Evolutionary conservation across 2,329 filamentous ascomycete genomes (phyloP).

Genomic region (Zarea fungicola): DNA sequence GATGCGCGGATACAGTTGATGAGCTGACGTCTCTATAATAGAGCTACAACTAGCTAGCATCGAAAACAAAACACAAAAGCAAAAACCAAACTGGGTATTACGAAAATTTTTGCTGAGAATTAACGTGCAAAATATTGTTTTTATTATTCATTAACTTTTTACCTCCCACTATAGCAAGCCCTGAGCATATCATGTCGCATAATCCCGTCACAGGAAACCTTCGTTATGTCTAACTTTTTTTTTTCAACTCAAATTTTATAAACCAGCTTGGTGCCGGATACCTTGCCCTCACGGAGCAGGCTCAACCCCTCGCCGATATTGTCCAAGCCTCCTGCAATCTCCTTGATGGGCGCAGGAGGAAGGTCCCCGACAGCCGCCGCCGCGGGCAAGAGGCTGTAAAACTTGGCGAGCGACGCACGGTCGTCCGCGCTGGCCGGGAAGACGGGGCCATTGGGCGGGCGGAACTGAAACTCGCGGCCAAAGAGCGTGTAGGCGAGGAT

Average conservation of each 20-base stretch:
- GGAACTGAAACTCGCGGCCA: conserved; percentile 21
- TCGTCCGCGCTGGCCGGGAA: conserved; percentile 23
- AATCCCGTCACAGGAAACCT: too few relatives aligned
- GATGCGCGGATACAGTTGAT: too few relatives aligned
- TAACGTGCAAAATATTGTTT: too few relatives aligned
- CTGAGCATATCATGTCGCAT: too few relatives aligned
- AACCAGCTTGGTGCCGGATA: conserved; percentile 20
- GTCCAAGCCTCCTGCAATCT: conserved; percentile 17
- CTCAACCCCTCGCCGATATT: conserved; percentile 16
- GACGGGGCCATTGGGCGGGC: conserved; percentile 24
- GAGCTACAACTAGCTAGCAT: too few relatives aligned
- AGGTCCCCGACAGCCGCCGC: conserved; percentile 14
- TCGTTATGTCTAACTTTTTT: too few relatives aligned
- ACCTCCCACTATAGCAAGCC: too few relatives aligned
- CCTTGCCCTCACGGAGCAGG: conserved; percentile 18
- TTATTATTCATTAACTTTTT: too few relatives aligned
- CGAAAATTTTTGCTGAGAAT: too few relatives aligned
- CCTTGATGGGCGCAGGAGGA: conserved; percentile 18
- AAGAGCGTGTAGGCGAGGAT: conserved; percentile 23
- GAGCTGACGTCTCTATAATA: too few relatives aligned
- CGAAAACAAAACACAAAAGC: too few relatives aligned
- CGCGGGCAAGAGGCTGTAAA: conserved; percentile 19
- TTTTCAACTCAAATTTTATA: conserved; percentile 9
- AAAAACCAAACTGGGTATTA: too few relatives aligned
- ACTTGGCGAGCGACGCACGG: conserved; percentile 18